A percentile compares a stretch with the other conserved stretches of the same genome.
phyloP scores from a whole-genome alignment of 2,329 filamentous ascomycete species.

The Hymenoscyphus scutula region DNA sequence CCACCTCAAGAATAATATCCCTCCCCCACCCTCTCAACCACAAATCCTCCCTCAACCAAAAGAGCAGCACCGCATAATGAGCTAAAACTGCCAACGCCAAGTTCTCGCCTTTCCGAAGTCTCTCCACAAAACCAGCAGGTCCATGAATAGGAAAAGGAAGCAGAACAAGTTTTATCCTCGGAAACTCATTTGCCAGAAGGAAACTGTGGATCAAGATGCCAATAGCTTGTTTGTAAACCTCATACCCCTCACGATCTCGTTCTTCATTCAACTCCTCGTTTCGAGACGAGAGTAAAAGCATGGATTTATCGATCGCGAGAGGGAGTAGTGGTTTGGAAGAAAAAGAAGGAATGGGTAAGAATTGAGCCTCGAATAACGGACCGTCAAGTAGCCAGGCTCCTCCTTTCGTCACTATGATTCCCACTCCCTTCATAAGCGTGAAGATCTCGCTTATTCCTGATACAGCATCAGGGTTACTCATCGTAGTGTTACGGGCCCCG shows the following conservation, averaged over 20 bases:
- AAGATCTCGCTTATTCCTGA: slow-evolving; percentile 11
- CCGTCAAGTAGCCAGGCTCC: slow-evolving; percentile 9
- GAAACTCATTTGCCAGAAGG: slow-evolving; percentile 8
- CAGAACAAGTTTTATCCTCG: slow-evolving; percentile 6
- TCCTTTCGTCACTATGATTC: slow-evolving; percentile 8
- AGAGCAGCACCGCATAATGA: slow-evolving; percentile 19
- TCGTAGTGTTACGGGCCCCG: slow-evolving; percentile 3
- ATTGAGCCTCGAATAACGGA: neutral
- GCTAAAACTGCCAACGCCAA: slow-evolving; percentile 20
- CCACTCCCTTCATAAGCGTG: slow-evolving; percentile 10
- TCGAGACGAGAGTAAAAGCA: slow-evolving; percentile 1
- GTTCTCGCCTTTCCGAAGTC: slow-evolving; percentile 7
- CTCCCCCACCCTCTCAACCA: slow-evolving; percentile 20
- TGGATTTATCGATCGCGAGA: neutral
- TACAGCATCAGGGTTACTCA: neutral
- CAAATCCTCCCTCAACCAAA: slow-evolving; percentile 14
- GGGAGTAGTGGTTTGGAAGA: neutral
- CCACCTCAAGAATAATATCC: slow-evolving; percentile 18
- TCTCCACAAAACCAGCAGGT: slow-evolving; percentile 12
- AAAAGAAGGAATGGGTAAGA: neutral
- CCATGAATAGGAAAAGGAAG: slow-evolving; percentile 14
- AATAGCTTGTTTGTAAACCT: slow-evolving; percentile 4
- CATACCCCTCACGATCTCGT: neutral
- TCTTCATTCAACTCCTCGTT: neutral
- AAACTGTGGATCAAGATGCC: slow-evolving; percentile 9